Conservation (phyloP, 257 asterid species). For the Salvia rosmarinus region DNA sequence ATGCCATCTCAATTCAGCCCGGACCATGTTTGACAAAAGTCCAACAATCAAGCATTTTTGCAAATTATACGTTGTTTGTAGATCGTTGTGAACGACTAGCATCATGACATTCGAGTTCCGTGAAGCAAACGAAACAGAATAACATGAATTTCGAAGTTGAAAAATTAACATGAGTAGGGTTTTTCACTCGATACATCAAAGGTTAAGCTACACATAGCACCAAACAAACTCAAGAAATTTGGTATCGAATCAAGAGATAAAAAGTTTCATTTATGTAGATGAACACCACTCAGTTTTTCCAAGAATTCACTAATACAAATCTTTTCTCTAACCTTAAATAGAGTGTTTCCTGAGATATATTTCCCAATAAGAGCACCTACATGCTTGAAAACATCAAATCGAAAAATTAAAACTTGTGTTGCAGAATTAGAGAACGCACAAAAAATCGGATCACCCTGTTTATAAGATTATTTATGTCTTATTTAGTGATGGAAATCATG, state of each 20-base stretch:
- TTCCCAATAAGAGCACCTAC: conserved; percentile 92
- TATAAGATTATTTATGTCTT: too few relatives aligned
- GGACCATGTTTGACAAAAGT: too few relatives aligned
- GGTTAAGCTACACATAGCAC: conserved; percentile 74
- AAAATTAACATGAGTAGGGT: conserved; percentile 72
- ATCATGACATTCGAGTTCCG: neutral
- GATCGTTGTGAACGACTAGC: too few relatives aligned
- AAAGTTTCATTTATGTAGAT: too few relatives aligned
- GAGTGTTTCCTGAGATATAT: conserved; percentile 75
- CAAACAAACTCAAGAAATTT: conserved; percentile 23
- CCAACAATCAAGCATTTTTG: too few relatives aligned
- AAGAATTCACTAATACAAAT: conserved; percentile 78
- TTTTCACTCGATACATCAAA: conserved; percentile 65
- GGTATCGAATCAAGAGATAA: too few relatives aligned
- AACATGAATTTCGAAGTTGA: neutral
- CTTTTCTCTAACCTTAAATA: conserved; percentile 81
- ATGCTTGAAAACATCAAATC: conserved; percentile 18
- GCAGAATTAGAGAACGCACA: too few relatives aligned
- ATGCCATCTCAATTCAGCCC: too few relatives aligned
- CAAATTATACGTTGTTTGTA: too few relatives aligned
- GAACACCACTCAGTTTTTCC: conserved; percentile 50
- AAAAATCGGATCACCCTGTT: too few relatives aligned
- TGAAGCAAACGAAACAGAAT: neutral
- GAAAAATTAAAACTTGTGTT: too few relatives aligned
- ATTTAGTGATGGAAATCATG: too few relatives aligned